phyloP scores from a whole-genome alignment of 2,329 filamentous ascomycete species.

The Neonectria punicea region DNA sequence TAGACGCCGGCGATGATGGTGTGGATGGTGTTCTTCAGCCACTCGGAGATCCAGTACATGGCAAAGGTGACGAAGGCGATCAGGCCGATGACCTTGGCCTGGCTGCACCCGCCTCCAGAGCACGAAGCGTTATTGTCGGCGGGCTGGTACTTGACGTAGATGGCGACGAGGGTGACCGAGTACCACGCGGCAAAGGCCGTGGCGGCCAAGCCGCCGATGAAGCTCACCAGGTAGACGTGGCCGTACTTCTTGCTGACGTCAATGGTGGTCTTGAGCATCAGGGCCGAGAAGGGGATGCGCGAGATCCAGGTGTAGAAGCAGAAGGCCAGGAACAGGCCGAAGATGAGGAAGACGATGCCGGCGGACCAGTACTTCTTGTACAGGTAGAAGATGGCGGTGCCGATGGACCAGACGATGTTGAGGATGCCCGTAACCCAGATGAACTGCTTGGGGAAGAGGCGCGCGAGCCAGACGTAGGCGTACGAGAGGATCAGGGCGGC shows the following conservation, averaged over 20 bases:
- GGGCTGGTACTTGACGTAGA: constrained; percentile 87
- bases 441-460: constrained; percentile 86
- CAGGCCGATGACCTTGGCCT: constrained; percentile 82
- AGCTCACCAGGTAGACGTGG: constrained; percentile 86
- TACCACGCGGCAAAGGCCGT: constrained; percentile 87
- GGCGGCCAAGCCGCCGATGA: constrained; percentile 82
- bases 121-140: constrained; percentile 62
- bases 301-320: constrained; percentile 91
- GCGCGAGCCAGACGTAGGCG: constrained; percentile 79
- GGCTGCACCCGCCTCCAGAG: constrained; percentile 72
- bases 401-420: constrained; percentile 86
- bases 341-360: constrained; percentile 87
- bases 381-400: constrained; percentile 87
- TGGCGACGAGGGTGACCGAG: constrained; percentile 83
- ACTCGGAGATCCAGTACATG: constrained; percentile 94
- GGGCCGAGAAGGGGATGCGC: constrained; percentile 87
- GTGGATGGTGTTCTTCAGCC: constrained; percentile 93
- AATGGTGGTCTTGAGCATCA: constrained; percentile 89
- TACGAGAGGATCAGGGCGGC: constrained; percentile 81
- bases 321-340: constrained; percentile 77
- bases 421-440: constrained; percentile 93
- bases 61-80: constrained; percentile 90
- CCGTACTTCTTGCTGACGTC: constrained; percentile 86
- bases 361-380: constrained; percentile 80
- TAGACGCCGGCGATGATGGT: constrained; percentile 89